These are phyloP conservation scores for Skeletonema costatum DNA, from an alignment of 108 stramenopile species.

Conservation along the genomic window DNA sequence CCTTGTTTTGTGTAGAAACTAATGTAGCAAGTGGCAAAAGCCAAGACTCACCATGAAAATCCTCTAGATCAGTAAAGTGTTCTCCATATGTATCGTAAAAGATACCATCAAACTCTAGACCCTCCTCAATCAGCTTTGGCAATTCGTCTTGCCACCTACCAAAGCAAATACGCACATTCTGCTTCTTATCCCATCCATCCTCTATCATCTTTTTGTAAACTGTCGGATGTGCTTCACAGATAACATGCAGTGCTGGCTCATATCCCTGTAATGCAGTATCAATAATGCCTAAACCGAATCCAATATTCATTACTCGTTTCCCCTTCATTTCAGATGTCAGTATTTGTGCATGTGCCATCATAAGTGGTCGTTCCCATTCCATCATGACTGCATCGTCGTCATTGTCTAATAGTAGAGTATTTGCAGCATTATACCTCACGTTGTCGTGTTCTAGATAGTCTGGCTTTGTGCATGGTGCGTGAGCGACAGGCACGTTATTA, in stretches of 20 bases:
- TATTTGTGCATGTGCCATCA: slow-evolving; percentile 90
- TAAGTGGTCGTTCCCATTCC: slow-evolving; percentile 96
- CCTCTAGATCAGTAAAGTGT: slow-evolving; percentile 87
- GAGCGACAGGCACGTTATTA: slow-evolving; percentile 28
- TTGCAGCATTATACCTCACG: slow-evolving; percentile 63
- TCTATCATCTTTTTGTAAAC: slow-evolving; percentile 79
- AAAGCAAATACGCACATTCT: slow-evolving; percentile 74
- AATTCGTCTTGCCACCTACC: slow-evolving; percentile 92
- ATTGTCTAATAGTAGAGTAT: slow-evolving; percentile 64
- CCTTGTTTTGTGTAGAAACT: not conserved
- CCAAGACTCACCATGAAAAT: slow-evolving; percentile 67
- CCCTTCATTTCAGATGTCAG: slow-evolving; percentile 29
- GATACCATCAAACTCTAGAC: slow-evolving; percentile 79
- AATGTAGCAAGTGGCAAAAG: not conserved
- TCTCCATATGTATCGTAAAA: slow-evolving; percentile 97
- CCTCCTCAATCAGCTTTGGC: slow-evolving; percentile 57
- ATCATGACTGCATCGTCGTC: slow-evolving; percentile 96
- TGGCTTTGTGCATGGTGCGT: slow-evolving; percentile 81
- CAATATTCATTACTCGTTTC: slow-evolving; percentile 85
- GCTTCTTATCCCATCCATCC: slow-evolving; percentile 85
- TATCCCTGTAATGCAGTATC: slow-evolving; percentile 77
- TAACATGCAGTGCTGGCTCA: slow-evolving; percentile 68
- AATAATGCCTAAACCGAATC: slow-evolving; percentile 94
- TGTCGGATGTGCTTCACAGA: slow-evolving; percentile 92
- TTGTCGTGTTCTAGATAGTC: slow-evolving; percentile 70